Evolutionary conservation across 768 basidiomycete genomes (phyloP).

Genomic region (Lyophyllum semitale): DNA sequence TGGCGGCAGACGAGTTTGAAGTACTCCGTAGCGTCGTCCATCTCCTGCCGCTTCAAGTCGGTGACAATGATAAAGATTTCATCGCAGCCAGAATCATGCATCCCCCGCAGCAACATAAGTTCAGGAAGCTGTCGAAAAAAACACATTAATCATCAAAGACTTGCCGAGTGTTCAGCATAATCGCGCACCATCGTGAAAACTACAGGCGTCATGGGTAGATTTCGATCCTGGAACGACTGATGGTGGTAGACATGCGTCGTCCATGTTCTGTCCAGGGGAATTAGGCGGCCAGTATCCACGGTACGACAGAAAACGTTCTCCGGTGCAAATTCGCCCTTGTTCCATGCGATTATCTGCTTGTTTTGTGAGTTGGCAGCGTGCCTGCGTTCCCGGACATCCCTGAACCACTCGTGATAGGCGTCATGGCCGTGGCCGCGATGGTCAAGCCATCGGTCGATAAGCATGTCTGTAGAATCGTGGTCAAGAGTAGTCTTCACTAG

Average conservation of each 20-base stretch:
- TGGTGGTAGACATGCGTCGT: slow-evolving; percentile 82
- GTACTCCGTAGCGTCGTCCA: slow-evolving; percentile 80
- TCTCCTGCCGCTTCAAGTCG: slow-evolving; percentile 75
- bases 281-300: slow-evolving; percentile 75
- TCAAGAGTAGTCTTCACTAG: slow-evolving; percentile 78
- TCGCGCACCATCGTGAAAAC: slow-evolving; percentile 74
- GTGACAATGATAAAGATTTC: slow-evolving; percentile 80
- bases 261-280: slow-evolving; percentile 82
- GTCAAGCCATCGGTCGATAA: slow-evolving; percentile 85
- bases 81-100: slow-evolving; percentile 81
- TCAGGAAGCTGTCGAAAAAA: slow-evolving; percentile 59
- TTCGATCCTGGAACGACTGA: slow-evolving; percentile 71
- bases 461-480: slow-evolving; percentile 73
- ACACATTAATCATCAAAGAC: slow-evolving; percentile 9
- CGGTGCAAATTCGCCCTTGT: slow-evolving; percentile 75
- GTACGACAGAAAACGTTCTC: slow-evolving; percentile 82
- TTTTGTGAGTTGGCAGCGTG: slow-evolving; percentile 48
- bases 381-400: slow-evolving; percentile 65
- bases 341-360: slow-evolving; percentile 57
- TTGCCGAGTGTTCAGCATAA: slow-evolving; percentile 4
- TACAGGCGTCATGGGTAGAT: slow-evolving; percentile 76
- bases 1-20: slow-evolving; percentile 73
- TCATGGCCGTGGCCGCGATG: slow-evolving; percentile 62
- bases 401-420: slow-evolving; percentile 79
- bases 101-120: slow-evolving; percentile 76